Percentiles rank a stretch among this genome's conserved stretches.
phyloP scores from a whole-genome alignment of 2,329 filamentous ascomycete species.

The Diaporthe sp. region DNA sequence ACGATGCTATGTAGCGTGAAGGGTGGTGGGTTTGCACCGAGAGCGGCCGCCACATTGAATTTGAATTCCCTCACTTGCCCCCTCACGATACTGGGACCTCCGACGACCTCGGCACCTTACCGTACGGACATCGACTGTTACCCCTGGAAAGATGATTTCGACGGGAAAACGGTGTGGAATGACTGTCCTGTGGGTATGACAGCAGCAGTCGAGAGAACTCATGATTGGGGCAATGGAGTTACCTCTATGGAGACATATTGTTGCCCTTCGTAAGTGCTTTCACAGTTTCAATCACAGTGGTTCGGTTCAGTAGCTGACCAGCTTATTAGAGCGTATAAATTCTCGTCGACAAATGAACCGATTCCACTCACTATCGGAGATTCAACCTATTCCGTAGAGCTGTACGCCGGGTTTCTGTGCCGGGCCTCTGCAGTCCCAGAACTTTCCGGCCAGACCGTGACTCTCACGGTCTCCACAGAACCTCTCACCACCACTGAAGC shows the following conservation, averaged over 20 bases:
- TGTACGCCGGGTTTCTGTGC: neutral
- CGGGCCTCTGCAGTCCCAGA: neutral
- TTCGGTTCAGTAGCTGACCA: neutral
- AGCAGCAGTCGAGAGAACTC: neutral
- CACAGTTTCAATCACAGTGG: too few relatives aligned
- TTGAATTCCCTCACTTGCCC: neutral
- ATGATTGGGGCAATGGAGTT: neutral
- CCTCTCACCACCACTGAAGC: neutral
- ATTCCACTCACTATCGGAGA: neutral
- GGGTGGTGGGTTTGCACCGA: neutral
- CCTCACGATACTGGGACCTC: neutral
- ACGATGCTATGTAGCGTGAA: neutral
- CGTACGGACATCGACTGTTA: neutral
- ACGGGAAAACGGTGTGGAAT: neutral
- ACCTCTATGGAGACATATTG: neutral
- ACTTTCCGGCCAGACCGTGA: neutral
- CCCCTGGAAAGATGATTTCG: neutral
- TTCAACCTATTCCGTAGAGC: neutral
- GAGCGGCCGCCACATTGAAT: neutral
- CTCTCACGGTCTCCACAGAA: neutral
- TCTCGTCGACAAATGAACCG: neutral
- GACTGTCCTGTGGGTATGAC: neutral
- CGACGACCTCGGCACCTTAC: neutral
- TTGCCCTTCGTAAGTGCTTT: neutral
- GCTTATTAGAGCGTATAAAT: neutral